phyloP scores from a whole-genome alignment of 1,139 yeast species.

The Sugiyamaella neomexicana region DNA sequence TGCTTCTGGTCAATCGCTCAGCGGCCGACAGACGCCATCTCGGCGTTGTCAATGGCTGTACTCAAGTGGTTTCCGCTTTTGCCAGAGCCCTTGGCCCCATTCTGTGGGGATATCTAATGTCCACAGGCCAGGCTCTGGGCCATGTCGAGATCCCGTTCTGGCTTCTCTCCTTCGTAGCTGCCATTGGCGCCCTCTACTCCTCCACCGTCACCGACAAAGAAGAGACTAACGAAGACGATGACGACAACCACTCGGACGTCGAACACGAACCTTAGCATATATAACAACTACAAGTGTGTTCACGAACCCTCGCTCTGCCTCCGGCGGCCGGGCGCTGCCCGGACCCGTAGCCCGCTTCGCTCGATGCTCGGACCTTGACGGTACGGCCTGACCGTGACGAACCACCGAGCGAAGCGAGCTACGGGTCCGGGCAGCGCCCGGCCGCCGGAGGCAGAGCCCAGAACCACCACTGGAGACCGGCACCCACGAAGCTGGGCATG shows the following conservation, averaged over 20 bases:
- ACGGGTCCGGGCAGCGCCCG: conserved; percentile 14
- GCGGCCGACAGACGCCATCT: conserved; percentile 36
- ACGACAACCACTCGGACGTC: conserved; percentile 23
- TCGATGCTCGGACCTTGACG: background rate
- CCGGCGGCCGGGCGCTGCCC: conserved; percentile 12
- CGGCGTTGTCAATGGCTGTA: conserved; percentile 39
- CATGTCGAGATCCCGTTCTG: conserved; percentile 57
- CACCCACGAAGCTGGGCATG: background rate
- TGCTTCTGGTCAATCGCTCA: conserved; percentile 38
- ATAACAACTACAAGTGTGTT: background rate
- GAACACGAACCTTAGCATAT: conserved; percentile 14
- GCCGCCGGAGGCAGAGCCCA: conserved; percentile 8
- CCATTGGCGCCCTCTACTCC: conserved; percentile 38
- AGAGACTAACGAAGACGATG: too few species aligned
- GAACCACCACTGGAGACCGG: too few species aligned
- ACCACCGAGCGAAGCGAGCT: conserved; percentile 10
- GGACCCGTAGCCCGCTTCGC: conserved; percentile 4
- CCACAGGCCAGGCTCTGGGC: conserved; percentile 47
- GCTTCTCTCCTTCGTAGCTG: conserved; percentile 39
- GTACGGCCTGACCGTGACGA: too few species aligned
- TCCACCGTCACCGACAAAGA: conserved; percentile 42
- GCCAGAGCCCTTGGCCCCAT: conserved; percentile 63
- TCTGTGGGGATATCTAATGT: conserved; percentile 58
- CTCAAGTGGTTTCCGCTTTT: conserved; percentile 47
- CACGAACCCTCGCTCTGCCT: background rate